Conservation (phyloP, 805 yeast species). For the Cyberlindnera japonica region DNA sequence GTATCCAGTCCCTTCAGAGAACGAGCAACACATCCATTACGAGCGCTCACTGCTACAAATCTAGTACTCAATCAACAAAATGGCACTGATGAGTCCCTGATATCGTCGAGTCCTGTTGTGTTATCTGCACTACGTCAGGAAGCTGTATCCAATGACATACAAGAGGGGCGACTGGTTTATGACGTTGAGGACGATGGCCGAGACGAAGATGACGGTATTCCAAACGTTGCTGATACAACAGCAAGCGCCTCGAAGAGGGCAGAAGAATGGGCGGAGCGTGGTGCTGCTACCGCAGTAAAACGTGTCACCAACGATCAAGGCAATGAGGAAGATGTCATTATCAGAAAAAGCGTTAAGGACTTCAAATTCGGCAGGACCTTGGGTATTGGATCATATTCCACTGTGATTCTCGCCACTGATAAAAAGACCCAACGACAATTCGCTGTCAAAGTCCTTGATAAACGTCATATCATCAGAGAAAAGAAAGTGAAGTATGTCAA, state of each 20-base stretch:
- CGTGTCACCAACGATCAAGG: conserved; percentile 45
- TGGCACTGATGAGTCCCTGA: conserved; percentile 24
- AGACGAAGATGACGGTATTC: conserved; percentile 5
- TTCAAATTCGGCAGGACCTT: conserved; percentile 83
- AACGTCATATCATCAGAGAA: conserved; percentile 73
- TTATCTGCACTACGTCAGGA: conserved; percentile 6
- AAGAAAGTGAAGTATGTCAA: conserved; percentile 83
- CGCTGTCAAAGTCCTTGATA: conserved; percentile 75
- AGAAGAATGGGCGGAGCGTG: conserved; percentile 34
- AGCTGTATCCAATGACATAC: conserved; percentile 4
- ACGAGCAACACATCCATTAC: conserved; percentile 23
- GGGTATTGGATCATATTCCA: conserved; percentile 96
- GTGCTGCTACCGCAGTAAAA: conserved; percentile 55
- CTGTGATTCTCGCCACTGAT: conserved; percentile 85
- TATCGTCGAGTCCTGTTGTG: conserved; percentile 15
- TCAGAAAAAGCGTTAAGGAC: conserved; percentile 64
- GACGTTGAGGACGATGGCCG: conserved; percentile 1
- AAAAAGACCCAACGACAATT: conserved; percentile 68
- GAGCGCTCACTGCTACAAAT: conserved; percentile 26
- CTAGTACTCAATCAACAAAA: conserved; percentile 22
- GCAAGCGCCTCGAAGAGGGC: conserved; percentile 1
- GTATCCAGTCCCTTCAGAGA: conserved; percentile 24
- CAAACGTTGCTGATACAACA: background rate
- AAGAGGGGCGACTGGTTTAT: too few relatives aligned
- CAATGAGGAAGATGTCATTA: conserved; percentile 46